A percentile compares a stretch with the other conserved stretches of the same genome.
Evolutionary conservation across 129 eudicot species (phyloP).

Genomic region (Scalesia atractyloides): DNA sequence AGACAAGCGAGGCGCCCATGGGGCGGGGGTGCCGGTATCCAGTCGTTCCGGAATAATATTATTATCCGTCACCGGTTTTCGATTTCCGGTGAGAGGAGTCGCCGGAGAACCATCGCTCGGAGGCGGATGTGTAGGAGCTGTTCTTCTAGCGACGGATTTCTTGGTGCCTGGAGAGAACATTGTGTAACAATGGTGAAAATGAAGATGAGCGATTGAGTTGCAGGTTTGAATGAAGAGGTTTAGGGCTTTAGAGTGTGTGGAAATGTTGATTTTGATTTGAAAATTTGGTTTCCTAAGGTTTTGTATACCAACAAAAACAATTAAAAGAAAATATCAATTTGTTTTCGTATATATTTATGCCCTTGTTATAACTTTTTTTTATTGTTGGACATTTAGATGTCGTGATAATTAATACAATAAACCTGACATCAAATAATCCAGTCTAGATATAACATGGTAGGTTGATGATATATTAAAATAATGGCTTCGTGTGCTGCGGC

Average conservation of each 20-base stretch:
- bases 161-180: slow-evolving; percentile 79
- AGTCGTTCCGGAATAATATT: slow-evolving; percentile 69
- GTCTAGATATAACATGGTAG: too few relatives aligned
- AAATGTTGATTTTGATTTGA: too few relatives aligned
- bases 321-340: too few relatives aligned
- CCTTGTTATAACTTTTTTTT: too few relatives aligned
- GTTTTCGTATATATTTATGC: too few relatives aligned
- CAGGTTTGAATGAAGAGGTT: slow-evolving; percentile 25
- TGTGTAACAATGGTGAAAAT: slow-evolving; percentile 17
- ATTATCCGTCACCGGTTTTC: slow-evolving; percentile 31
- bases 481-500: too few relatives aligned
- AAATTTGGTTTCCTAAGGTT: too few relatives aligned
- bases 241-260: slow-evolving; percentile 31
- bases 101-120: slow-evolving; percentile 37
- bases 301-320: too few relatives aligned
- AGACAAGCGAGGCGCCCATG: slow-evolving; percentile 89
- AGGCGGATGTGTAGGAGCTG: slow-evolving; percentile 23
- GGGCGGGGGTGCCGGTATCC: slow-evolving; percentile 87
- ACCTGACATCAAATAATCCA: too few relatives aligned
- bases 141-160: slow-evolving; percentile 46
- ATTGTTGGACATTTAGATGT: too few relatives aligned
- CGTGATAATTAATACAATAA: too few relatives aligned
- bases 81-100: slow-evolving; percentile 47
- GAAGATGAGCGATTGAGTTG: background rate
- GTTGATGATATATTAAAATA: too few relatives aligned